Conservation (phyloP, 148 eudicot genomes). For the Oxyria digyna region DNA sequence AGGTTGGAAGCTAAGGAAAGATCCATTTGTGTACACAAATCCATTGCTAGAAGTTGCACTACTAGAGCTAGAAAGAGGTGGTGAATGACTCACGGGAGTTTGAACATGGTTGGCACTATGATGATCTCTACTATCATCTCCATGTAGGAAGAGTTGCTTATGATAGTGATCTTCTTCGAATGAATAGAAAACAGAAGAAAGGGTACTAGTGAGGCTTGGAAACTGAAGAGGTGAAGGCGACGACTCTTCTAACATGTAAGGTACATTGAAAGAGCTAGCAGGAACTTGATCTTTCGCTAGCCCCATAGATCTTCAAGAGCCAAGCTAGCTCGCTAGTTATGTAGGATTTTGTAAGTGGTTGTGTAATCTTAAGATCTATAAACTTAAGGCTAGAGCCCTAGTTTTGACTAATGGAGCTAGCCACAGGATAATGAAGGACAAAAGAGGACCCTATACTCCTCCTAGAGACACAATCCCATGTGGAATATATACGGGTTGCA, state of each 20-base stretch:
- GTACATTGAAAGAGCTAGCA: not conserved
- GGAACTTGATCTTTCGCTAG: not conserved
- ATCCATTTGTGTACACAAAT: constrained; percentile 24
- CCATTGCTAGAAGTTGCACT: constrained; percentile 47
- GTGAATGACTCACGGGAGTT: constrained; percentile 13
- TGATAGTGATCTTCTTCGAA: not conserved
- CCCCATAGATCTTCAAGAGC: not conserved
- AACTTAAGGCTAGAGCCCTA: not conserved
- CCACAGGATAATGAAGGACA: not conserved
- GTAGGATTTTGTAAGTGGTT: too few relatives aligned
- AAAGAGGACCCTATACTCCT: not conserved
- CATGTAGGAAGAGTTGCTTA: not conserved
- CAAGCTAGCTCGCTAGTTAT: not conserved
- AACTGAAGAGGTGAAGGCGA: not conserved
- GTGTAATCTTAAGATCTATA: not conserved
- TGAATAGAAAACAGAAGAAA: not conserved
- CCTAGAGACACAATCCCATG: not conserved
- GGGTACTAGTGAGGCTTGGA: not conserved
- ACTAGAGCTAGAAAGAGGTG: constrained; percentile 53
- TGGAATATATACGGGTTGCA: too few relatives aligned
- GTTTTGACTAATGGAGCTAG: not conserved
- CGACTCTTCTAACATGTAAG: not conserved
- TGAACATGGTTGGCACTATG: not conserved
- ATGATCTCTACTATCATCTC: not conserved
- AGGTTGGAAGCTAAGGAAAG: constrained; percentile 45